These are phyloP conservation scores for Malassezia japonica DNA, from an alignment of 1,284 basidiomycete species.

Conservation along the genomic window DNA sequence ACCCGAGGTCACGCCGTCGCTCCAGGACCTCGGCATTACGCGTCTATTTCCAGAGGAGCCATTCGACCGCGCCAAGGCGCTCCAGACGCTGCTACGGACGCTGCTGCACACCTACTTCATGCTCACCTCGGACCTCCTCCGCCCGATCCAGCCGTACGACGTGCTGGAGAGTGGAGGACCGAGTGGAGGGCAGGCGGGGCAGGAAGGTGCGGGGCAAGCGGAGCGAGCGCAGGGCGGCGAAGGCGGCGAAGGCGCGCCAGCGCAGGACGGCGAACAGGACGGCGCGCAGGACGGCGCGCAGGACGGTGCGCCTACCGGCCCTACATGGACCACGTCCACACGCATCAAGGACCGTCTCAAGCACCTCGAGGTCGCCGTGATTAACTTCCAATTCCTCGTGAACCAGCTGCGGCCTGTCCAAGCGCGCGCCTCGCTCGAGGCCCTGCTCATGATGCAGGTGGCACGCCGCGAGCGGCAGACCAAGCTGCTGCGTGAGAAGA, in stretches of 20 bases:
- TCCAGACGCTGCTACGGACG: conserved; percentile 45
- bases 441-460: conserved; percentile 31
- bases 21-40: conserved; percentile 33
- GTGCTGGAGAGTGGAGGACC: conserved; percentile 4
- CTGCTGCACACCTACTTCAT: conserved; percentile 40
- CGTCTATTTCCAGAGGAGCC: conserved; percentile 16
- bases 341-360: conserved; percentile 31
- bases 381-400: conserved; percentile 43
- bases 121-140: conserved; percentile 28
- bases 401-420: conserved; percentile 43
- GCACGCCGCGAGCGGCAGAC: conserved; percentile 29
- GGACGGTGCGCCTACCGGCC: conserved; percentile 5
- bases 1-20: conserved; percentile 29
- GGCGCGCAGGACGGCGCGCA: not conserved
- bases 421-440: conserved; percentile 31
- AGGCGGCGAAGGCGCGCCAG: not conserved
- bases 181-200: not conserved
- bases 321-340: conserved; percentile 25
- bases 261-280: not conserved
- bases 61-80: not conserved
- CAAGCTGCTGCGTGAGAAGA: conserved; percentile 23
- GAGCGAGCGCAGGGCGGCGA: not conserved
- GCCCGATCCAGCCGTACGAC: conserved; percentile 35
- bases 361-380: conserved; percentile 38
- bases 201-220: not conserved